Evolutionary conservation across 2,329 filamentous ascomycete genomes (phyloP), one percentile per base, ranked within the genome.

Genomic region (Fusarium sp.): DNA sequence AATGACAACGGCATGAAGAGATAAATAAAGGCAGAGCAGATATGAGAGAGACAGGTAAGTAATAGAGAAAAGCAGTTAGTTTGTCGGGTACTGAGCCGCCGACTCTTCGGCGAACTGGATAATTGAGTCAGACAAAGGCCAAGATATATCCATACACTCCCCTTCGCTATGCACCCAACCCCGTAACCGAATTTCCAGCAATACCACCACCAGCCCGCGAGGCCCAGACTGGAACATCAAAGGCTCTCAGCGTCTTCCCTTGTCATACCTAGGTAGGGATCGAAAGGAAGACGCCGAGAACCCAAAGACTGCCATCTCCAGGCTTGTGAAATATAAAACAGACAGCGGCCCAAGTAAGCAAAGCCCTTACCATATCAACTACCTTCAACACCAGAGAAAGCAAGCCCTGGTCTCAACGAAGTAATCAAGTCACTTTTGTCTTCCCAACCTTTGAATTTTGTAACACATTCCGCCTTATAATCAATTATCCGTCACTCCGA

Each of bases 151-250:
- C 76, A 75, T 78, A 80, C 79, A 79, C 80, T 79, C 78, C 79
- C 78, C 78, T 78, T 80, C 80, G 80, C 80, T 82, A 82, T 82
- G 80, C 80, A 81, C 77, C 79, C 75, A 74, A 74, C 74, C 74
- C 73, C 77, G 68, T 72, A 77, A 78, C 76, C 77, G 77, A 75
- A 75, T 78, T 77, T 81, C 80, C 83, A 81, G 81, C 80, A 81
- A 79, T 74, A 77, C 76, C 71, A 71, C 77, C 75, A 66, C 58
- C 73, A 64, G 70, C 69, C 73, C 67, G 44, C 68, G 43, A 68
- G 64, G 63, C 57, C 62, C 46, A 49, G 46, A 55, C 57, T 18
- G 49, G 28, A 42, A 49, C 18, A 39, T 53, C 62, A 20, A 38
- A 26, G 38, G 39, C 53, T 38, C 57, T 43, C 28, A 11, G 10